These are phyloP conservation scores for Gleditsia sinensis DNA, from an alignment of 306 rosid species.

Conservation along the genomic window DNA sequence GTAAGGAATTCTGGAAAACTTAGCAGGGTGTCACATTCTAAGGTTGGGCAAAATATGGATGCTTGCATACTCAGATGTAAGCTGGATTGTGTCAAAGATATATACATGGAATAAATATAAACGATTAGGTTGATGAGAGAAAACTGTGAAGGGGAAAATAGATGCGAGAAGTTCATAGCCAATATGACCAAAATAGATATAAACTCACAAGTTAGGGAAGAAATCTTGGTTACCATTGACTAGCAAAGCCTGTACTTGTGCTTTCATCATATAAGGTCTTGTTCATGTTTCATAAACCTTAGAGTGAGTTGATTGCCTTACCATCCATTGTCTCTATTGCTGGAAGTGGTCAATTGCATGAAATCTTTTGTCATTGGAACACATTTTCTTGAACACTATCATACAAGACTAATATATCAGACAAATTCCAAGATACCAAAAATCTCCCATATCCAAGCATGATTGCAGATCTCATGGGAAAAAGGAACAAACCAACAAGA, in stretches of 20 bases:
- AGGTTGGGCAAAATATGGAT: background rate
- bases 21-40: constrained; percentile 5
- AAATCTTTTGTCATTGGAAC: background rate
- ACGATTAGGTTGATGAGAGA: constrained; percentile 16
- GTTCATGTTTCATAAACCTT: background rate
- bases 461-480: background rate
- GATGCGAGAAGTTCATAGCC: constrained; percentile 10
- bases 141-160: constrained; percentile 4
- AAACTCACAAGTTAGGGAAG: constrained; percentile 23
- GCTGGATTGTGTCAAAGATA: constrained; percentile 23
- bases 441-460: constrained; percentile 7
- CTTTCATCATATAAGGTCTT: constrained; percentile 19
- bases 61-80: constrained; percentile 20
- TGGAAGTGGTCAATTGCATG: background rate
- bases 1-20: constrained; percentile 3
- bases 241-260: background rate
- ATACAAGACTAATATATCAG: background rate
- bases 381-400: background rate
- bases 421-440: constrained; percentile 3
- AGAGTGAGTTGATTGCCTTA: background rate
- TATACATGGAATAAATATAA: background rate
- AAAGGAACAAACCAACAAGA: background rate
- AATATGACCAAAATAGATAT: constrained; percentile 2
- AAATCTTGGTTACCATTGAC: constrained; percentile 16
- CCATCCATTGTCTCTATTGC: constrained; percentile 10